A percentile compares a stretch with the other conserved stretches of the same genome.
Evolutionary conservation across 2,329 filamentous ascomycete species (phyloP).

Genomic region (Dactylonectria estremocensis): DNA sequence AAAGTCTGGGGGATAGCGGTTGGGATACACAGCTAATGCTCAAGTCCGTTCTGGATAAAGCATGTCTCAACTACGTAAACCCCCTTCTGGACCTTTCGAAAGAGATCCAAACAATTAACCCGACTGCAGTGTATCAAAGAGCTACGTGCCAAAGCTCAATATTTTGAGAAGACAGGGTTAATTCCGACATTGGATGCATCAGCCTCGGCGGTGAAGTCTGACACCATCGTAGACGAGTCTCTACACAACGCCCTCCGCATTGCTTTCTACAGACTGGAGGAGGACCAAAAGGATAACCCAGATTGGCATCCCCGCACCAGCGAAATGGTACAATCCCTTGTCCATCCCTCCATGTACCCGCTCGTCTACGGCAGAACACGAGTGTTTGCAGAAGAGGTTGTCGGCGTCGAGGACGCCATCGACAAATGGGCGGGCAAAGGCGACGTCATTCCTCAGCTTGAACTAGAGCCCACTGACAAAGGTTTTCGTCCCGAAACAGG

Average conservation of each 20-base stretch:
- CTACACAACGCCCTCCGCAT: conserved; percentile 30
- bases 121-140: conserved; percentile 52
- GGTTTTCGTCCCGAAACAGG: too few species aligned
- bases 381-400: conserved; percentile 54
- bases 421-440: conserved; percentile 40
- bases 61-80: not conserved
- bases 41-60: not conserved
- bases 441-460: conserved; percentile 47
- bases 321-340: conserved; percentile 28
- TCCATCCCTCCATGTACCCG: conserved; percentile 42
- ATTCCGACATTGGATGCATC: conserved; percentile 49
- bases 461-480: conserved; percentile 69
- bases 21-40: not conserved
- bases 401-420: conserved; percentile 42
- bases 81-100: not conserved
- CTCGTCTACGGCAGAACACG: conserved; percentile 44
- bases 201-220: conserved; percentile 43
- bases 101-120: not conserved
- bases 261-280: conserved; percentile 38
- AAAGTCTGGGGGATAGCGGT: not conserved
- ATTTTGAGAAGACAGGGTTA: conserved; percentile 56
- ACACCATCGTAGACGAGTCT: conserved; percentile 26
- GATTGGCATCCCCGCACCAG: conserved; percentile 36
- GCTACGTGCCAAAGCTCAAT: conserved; percentile 62
- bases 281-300: conserved; percentile 34